Evolutionary conservation across 116 monocot genomes (phyloP).

Genomic region (Iris pallida): DNA sequence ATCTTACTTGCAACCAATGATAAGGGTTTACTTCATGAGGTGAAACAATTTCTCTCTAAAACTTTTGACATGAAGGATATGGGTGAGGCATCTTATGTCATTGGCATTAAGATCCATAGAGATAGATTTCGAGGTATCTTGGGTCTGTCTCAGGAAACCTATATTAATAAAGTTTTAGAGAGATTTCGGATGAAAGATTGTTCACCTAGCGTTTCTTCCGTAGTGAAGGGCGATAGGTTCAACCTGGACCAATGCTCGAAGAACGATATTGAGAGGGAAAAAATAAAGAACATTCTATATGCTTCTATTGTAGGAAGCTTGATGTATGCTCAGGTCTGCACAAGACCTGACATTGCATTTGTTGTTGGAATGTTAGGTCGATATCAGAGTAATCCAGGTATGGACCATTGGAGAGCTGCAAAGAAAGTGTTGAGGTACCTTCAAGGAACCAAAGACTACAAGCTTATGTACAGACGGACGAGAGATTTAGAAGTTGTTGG

Average conservation of each 20-base stretch:
- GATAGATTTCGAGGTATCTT: too few relatives aligned
- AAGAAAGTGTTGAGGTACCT: too few relatives aligned
- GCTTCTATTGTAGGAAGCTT: not conserved
- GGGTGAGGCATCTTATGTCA: too few relatives aligned
- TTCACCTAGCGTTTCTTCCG: not conserved
- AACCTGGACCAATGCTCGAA: not conserved
- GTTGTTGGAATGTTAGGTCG: not conserved
- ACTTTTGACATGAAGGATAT: too few relatives aligned
- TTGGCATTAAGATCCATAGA: too few relatives aligned
- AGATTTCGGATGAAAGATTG: not conserved
- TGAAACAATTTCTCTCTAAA: too few relatives aligned
- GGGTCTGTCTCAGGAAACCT: too few relatives aligned
- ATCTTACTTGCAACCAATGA: too few relatives aligned
- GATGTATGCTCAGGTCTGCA: conserved; percentile 1
- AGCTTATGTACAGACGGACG: not conserved
- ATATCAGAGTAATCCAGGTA: not conserved
- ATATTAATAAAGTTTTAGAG: too few relatives aligned
- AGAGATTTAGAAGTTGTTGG: not conserved
- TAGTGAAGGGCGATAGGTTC: not conserved
- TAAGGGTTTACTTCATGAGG: too few relatives aligned
- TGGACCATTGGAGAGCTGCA: too few relatives aligned
- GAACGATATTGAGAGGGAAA: not conserved
- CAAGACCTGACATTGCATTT: not conserved
- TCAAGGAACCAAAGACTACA: not conserved
- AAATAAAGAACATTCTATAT: not conserved